These are phyloP conservation scores for Thinopyrum elongatum DNA, from an alignment of 176 grass and related monocot species.

Conservation along the genomic window DNA sequence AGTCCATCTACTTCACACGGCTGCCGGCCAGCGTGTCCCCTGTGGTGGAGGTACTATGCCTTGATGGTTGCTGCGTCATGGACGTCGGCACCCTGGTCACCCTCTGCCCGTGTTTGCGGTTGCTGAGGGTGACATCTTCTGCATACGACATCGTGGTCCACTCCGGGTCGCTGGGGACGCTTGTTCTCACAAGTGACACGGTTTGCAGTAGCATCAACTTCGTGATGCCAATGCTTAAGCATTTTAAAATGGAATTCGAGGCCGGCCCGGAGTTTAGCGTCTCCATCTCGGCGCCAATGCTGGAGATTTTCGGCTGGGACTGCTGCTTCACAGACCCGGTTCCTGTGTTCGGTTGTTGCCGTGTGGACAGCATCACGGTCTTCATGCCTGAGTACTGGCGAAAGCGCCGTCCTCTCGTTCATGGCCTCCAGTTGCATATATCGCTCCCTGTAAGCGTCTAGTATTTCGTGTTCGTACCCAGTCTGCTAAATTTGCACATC, in stretches of 20 bases:
- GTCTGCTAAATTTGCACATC: background rate
- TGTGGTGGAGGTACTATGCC: background rate
- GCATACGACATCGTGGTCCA: background rate
- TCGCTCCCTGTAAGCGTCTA: too few relatives aligned
- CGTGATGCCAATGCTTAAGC: background rate
- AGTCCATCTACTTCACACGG: background rate
- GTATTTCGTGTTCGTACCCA: too few relatives aligned
- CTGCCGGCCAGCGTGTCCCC: background rate
- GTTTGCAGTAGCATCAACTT: background rate
- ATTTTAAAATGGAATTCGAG: background rate
- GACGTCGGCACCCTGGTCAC: background rate
- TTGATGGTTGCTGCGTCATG: background rate
- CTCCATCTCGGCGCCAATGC: background rate
- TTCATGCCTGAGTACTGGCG: background rate
- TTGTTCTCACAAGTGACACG: background rate
- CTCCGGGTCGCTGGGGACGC: background rate
- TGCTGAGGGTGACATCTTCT: background rate
- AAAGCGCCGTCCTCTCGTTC: background rate
- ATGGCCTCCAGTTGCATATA: background rate
- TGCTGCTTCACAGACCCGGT: background rate
- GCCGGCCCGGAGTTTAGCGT: background rate
- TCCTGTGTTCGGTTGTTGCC: background rate
- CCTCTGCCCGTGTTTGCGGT: background rate
- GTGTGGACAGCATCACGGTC: background rate
- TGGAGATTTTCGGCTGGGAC: background rate